Percentiles rank a stretch among this genome's conserved stretches.
Evolutionary conservation across 1,284 basidiomycete genomes (phyloP).

Genomic region (Phaffia rhodozyma): DNA sequence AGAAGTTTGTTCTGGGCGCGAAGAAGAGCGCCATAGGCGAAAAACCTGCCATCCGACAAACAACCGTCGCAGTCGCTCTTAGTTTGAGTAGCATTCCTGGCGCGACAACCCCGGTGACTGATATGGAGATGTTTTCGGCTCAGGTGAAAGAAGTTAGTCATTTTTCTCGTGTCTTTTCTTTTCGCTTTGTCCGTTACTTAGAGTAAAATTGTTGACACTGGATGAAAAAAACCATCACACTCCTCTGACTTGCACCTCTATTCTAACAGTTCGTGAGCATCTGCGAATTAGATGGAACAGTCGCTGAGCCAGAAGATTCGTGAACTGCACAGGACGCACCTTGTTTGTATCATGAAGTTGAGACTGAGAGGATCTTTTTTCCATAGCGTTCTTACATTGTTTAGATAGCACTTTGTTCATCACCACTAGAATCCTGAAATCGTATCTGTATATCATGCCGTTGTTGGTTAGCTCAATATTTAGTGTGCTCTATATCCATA

Average conservation of each 20-base stretch:
- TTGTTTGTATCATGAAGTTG: neutral
- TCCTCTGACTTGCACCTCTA: neutral
- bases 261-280: conserved; percentile 5
- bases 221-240: too few relatives aligned
- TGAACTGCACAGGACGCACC: conserved; percentile 4
- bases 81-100: neutral
- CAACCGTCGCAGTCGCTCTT: neutral
- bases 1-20: conserved; percentile 57
- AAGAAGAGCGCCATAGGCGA: conserved; percentile 80
- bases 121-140: neutral
- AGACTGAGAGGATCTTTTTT: too few relatives aligned
- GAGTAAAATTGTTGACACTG: neutral
- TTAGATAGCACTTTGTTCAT: too few relatives aligned
- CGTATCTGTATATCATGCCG: too few relatives aligned
- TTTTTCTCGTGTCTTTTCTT: neutral
- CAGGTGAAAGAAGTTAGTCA: conserved; percentile 9
- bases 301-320: neutral
- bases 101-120: neutral
- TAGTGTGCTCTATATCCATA: too few relatives aligned
- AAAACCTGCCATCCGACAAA: conserved; percentile 44
- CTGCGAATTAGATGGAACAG: neutral
- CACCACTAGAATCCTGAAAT: too few relatives aligned
- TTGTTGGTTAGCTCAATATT: too few relatives aligned
- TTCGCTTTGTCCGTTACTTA: too few relatives aligned
- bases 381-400: too few relatives aligned